Percentiles rank a stretch among this genome's conserved stretches.
Evolutionary conservation across 768 basidiomycete genomes (phyloP).

Genomic region (Phaeotremella skinneri): DNA sequence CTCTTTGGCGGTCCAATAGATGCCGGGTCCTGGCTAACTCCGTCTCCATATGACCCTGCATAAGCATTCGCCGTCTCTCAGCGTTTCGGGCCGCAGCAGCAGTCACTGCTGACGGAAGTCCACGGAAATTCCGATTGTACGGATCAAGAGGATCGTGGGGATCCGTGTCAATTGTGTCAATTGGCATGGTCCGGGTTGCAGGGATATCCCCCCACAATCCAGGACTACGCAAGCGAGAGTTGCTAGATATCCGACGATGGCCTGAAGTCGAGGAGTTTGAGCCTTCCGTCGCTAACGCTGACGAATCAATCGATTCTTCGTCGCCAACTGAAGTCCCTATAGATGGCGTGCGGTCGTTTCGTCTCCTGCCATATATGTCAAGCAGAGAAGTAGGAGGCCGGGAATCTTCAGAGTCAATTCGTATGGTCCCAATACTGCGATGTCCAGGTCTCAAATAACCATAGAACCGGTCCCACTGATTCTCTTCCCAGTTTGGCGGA

Average conservation of each 20-base stretch:
- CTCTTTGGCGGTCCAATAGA: neutral
- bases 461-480: no score
- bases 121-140: neutral
- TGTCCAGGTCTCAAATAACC: no score
- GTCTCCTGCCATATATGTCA: no score
- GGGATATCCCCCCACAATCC: constrained; percentile 1
- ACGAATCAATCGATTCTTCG: no score
- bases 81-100: neutral
- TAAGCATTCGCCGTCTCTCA: neutral
- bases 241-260: neutral
- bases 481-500: no score
- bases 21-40: neutral
- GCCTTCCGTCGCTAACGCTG: no score
- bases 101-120: neutral
- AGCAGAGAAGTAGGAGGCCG: no score
- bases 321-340: no score
- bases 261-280: no score
- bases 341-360: no score
- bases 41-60: neutral
- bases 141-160: constrained; percentile 1
- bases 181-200: neutral
- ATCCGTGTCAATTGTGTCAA: neutral
- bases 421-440: no score
- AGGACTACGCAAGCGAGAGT: neutral
- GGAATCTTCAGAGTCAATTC: no score